Base-by-base conservation (phyloP, 495 filamentous ascomycete species). In the Neurospora sp. region DNA sequence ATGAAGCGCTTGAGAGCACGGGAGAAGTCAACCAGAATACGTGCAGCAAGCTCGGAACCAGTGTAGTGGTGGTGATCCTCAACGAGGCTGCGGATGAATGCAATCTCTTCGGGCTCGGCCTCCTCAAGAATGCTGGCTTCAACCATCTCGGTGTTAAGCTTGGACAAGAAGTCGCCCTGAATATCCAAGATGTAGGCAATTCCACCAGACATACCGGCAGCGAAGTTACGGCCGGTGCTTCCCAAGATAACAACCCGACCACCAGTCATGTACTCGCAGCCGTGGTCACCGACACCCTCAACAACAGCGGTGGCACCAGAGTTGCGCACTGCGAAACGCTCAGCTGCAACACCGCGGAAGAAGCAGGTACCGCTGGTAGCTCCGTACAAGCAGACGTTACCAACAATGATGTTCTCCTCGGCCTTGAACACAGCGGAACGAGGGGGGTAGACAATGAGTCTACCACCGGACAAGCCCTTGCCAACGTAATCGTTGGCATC, bases 61-160 rank as follows among this genome's bases (percentile, higher is more conserved):
- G 96, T 99, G 86, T 98, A 99, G 80, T 99, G 96, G 82, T 98
- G 96, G 78, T 99, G 96, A 77, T 99, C 96, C 82, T 99, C 96
- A 73, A 99, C 93, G 73, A 98, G 85, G 70, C 96, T 93, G 70
- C 96, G 93, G 27, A 99, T 88, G 77, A 91, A 98, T 61, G 96
- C 95, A 76, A 99, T 96, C 79, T 99, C 96, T 59, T 90, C 84
- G 5, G 93, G 93, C 53, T 65, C 27, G 27, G 53, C 53, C 70
- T 99, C 96, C 74, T 96, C 93, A 70, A 99, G 85, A 12, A 88
- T 86, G 61, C 93, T 93, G 27, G 96, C 89, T 81, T 98, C 95
- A 74, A 99, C 96, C 96, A 99, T 98, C 84, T 99, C 96, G 80
- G 89, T 90, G 84, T 99, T 99, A 83, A 98, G 92, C 87, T 98